These are phyloP conservation scores for Globisporangium paddicum DNA, from an alignment of 352 stramenopile genomes.

Conservation along the genomic window DNA sequence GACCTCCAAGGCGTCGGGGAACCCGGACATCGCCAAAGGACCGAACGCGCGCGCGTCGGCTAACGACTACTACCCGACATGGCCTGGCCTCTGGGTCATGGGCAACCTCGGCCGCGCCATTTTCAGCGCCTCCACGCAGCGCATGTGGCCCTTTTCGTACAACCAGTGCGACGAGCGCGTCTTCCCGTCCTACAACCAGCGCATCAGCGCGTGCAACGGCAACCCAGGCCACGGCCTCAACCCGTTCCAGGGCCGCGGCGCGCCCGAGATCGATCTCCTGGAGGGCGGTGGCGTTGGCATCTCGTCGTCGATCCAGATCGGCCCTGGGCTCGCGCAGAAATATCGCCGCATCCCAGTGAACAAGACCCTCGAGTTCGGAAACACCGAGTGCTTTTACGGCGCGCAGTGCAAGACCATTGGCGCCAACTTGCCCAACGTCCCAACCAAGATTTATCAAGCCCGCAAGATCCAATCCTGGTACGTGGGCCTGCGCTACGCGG, in stretches of 20 bases:
- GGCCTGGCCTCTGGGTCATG: constrained; percentile 95
- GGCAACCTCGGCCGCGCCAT: constrained; percentile 94
- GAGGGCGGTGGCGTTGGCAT: constrained; percentile 77
- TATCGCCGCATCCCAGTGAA: constrained; percentile 41
- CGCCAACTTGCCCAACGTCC: constrained; percentile 52
- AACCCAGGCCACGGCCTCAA: constrained; percentile 91
- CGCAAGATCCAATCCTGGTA: constrained; percentile 51
- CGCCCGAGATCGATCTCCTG: constrained; percentile 95
- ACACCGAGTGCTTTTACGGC: constrained; percentile 38
- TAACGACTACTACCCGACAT: constrained; percentile 67
- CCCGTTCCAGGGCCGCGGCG: constrained; percentile 83
- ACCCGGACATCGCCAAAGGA: constrained; percentile 72
- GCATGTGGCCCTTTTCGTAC: constrained; percentile 96
- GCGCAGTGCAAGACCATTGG: constrained; percentile 37
- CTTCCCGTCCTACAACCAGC: constrained; percentile 69
- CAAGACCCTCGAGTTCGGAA: constrained; percentile 16
- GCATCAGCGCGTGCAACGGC: constrained; percentile 87
- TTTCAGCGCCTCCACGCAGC: constrained; percentile 91
- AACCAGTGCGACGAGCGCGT: constrained; percentile 87
- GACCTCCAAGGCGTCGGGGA: constrained; percentile 53
- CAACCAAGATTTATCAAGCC: constrained; percentile 31
- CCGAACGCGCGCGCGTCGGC: constrained; percentile 34
- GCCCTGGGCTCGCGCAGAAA: constrained; percentile 45
- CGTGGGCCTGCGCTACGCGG: constrained; percentile 42
- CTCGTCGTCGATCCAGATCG: constrained; percentile 75